Percentiles rank a stretch among this genome's conserved stretches.
Evolutionary conservation across 163 green algal species (phyloP).

Genomic region (Prototheca stagnorum): DNA sequence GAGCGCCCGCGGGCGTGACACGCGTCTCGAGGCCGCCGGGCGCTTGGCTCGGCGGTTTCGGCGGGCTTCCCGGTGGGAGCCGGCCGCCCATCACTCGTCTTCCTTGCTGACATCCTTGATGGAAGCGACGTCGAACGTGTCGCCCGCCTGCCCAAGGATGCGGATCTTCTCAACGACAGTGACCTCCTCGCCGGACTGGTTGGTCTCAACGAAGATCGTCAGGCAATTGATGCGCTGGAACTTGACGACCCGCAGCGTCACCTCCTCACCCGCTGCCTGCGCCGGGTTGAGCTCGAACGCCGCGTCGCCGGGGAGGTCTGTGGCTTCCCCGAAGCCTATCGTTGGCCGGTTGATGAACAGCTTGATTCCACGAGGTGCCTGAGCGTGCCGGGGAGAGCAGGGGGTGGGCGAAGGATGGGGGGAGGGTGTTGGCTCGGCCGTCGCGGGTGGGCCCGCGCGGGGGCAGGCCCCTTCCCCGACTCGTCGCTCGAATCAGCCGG

Average conservation of each 20-base stretch:
- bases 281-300: conserved; percentile 7
- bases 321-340: conserved; percentile 25
- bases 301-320: conserved; percentile 18
- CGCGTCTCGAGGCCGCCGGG: no score
- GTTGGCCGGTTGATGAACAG: conserved; percentile 38
- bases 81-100: not conserved
- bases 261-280: conserved; percentile 9
- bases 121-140: conserved; percentile 32
- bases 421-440: no score
- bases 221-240: conserved; percentile 29
- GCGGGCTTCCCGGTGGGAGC: not conserved
- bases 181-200: conserved; percentile 33
- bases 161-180: conserved; percentile 36
- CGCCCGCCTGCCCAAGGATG: conserved; percentile 21
- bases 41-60: no score
- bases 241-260: conserved; percentile 29
- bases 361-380: conserved; percentile 27
- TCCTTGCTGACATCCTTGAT: conserved; percentile 29
- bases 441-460: no score
- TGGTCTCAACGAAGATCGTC: conserved; percentile 37
- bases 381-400: no score
- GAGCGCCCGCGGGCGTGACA: no score
- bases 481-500: no score
- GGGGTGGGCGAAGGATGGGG: no score
- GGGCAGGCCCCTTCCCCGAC: no score